Evolutionary conservation across 192 early-diverging fungal species (phyloP), one percentile per base, ranked within the genome.

Genomic region (Entomortierella parvispora): DNA sequence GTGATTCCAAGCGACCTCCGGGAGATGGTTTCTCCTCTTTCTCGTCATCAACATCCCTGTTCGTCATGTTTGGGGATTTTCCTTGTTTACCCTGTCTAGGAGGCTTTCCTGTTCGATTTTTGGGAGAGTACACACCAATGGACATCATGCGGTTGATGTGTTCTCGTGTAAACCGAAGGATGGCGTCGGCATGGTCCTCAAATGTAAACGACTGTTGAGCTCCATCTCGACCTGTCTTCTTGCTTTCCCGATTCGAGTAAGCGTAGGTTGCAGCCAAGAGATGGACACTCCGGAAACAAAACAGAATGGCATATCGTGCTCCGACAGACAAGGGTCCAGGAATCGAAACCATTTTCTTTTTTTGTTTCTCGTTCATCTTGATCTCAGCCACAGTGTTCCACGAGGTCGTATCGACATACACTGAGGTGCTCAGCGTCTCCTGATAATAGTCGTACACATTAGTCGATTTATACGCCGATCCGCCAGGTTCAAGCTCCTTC

Each of bases 121-220:
- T 22, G 17, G 65, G 55, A n/a, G 55, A 22, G 12, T 58, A 77
- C 7, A 64, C 53, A 0, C 48, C 37, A 12, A 64, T 46, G 15
- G 74, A 68, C 65, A 77, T 63, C 74, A 77, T 77, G 2, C 74
- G 74, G 42, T 77, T 77, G 18, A 77, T 68, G 11, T 77, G 74
- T 32, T 77, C 74, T 8, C 65, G 74, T 22, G 74, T 64, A 42
- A 77, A 77, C 2, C 74, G 58, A 25, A 77, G 31, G 25, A 77
- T 68, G 31, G 74, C 74, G 3, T 63, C 74, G 2, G 60, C 59
- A 58, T 77, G 74, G 17, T 77, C 74, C 31, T 77, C 74, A 26
- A 63, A 77, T 5, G 74, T 77, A 22, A 77, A 68, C 15, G 56
- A 63, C 28, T 64, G 28, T 15, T 50, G 60, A 2, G 53, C 33